These are phyloP conservation scores for Myrmaecium sp. DNA, from an alignment of 2,329 filamentous ascomycete genomes.

Conservation along the genomic window DNA sequence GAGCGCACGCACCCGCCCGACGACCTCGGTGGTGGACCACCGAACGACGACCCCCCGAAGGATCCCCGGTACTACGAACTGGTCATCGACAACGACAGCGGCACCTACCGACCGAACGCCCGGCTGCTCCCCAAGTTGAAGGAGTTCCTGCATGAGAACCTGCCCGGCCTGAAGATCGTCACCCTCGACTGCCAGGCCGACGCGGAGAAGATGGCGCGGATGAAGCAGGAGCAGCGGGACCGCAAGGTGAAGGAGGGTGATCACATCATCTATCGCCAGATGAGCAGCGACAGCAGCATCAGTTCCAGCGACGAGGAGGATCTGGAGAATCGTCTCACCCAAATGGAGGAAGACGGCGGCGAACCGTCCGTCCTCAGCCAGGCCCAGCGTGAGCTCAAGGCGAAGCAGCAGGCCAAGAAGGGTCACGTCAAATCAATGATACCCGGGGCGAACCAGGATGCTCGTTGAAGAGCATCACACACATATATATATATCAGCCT, in stretches of 20 bases:
- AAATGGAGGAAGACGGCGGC: slow-evolving; percentile 2
- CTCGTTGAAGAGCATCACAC: too few relatives aligned
- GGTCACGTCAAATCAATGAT: slow-evolving; percentile 4
- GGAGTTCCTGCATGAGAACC: slow-evolving; percentile 51
- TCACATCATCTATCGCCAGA: slow-evolving; percentile 37
- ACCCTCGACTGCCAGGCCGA: slow-evolving; percentile 58
- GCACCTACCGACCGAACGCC: slow-evolving; percentile 80
- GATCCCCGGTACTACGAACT: slow-evolving; percentile 58
- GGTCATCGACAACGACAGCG: slow-evolving; percentile 87
- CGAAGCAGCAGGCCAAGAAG: slow-evolving; percentile 4
- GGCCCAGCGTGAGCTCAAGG: slow-evolving; percentile 2
- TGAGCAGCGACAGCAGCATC: slow-evolving; percentile 28
- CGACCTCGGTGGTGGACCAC: slow-evolving; percentile 30
- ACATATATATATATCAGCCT: too few relatives aligned
- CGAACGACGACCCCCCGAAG: slow-evolving; percentile 25
- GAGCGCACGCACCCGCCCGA: slow-evolving; percentile 33
- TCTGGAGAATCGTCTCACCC: slow-evolving; percentile 25
- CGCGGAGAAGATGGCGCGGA: slow-evolving; percentile 50
- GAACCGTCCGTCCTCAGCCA: slow-evolving; percentile 2
- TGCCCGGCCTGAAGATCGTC: slow-evolving; percentile 60
- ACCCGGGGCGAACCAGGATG: too few relatives aligned
- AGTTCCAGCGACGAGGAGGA: slow-evolving; percentile 41
- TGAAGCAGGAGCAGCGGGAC: slow-evolving; percentile 62
- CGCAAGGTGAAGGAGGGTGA: slow-evolving; percentile 49
- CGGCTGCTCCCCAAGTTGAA: slow-evolving; percentile 55